Evolutionary conservation across 306 rosid genomes (phyloP).

Genomic region (Coriaria nepalensis): DNA sequence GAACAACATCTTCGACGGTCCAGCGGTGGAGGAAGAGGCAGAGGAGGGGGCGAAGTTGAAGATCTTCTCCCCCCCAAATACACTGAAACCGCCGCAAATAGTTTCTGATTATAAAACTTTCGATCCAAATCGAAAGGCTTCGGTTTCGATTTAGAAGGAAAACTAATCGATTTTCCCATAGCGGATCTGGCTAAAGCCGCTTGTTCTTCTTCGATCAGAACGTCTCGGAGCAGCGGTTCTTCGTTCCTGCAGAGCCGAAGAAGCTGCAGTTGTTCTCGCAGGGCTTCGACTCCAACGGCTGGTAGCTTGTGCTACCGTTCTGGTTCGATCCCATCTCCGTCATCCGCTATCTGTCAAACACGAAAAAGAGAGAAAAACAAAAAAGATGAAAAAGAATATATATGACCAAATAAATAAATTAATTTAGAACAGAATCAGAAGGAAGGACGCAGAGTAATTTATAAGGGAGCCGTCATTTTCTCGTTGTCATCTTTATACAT

Average conservation of each 20-base stretch:
- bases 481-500: too few species aligned
- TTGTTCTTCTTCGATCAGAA: slow-evolving; percentile 12
- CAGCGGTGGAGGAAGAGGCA: background rate
- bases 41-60: background rate
- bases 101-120: too few species aligned
- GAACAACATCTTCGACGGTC: background rate
- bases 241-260: slow-evolving; percentile 33
- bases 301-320: slow-evolving; percentile 32
- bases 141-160: slow-evolving; percentile 4
- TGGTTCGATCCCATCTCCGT: slow-evolving; percentile 38
- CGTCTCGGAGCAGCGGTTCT: slow-evolving; percentile 43
- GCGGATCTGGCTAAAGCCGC: slow-evolving; percentile 33
- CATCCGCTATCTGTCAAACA: background rate
- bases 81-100: too few species aligned
- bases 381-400: background rate
- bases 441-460: too few species aligned
- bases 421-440: too few species aligned
- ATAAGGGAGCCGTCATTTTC: too few species aligned
- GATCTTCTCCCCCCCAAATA: background rate
- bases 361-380: background rate
- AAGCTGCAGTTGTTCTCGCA: slow-evolving; percentile 64
- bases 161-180: slow-evolving; percentile 19
- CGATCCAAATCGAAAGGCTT: background rate
- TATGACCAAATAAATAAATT: too few species aligned
- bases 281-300: slow-evolving; percentile 35